These are phyloP conservation scores for Adansonia grandidieri DNA, from an alignment of 441 rosid species.

Conservation along the genomic window DNA sequence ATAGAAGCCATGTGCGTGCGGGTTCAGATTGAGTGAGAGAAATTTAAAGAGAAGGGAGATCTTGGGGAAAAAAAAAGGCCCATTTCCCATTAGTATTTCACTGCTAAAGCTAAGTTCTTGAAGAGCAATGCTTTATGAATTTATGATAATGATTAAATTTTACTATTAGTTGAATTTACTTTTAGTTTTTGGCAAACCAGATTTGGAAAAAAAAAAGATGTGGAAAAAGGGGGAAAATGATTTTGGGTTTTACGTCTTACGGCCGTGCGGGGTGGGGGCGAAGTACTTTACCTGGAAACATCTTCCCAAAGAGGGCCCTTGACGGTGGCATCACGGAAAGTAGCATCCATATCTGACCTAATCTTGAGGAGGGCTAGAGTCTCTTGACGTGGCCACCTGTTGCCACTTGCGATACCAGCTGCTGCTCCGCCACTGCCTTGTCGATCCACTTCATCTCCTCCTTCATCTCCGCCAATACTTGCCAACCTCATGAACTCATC, in stretches of 20 bases:
- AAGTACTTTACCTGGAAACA: constrained; percentile 63
- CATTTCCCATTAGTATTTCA: not conserved
- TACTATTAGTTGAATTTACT: not conserved
- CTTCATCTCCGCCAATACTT: constrained; percentile 34
- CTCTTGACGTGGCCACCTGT: constrained; percentile 85
- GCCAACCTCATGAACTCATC: constrained; percentile 66
- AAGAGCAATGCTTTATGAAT: constrained; percentile 4
- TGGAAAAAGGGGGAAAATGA: not conserved
- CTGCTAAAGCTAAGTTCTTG: not conserved
- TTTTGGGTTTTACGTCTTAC: not conserved
- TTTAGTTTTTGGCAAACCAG: not conserved
- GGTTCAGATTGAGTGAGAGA: constrained; percentile 31
- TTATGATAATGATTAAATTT: not conserved
- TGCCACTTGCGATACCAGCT: constrained; percentile 50
- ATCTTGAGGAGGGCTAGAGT: constrained; percentile 75
- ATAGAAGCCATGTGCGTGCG: constrained; percentile 51
- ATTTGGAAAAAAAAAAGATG: not conserved
- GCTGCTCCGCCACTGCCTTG: constrained; percentile 41
- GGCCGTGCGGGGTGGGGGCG: not conserved
- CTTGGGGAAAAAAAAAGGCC: not conserved
- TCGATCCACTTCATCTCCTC: constrained; percentile 41
- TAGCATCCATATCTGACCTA: constrained; percentile 86
- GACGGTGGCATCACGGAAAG: constrained; percentile 76
- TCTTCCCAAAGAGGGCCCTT: constrained; percentile 92
- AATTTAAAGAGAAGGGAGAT: not conserved